Percentiles rank a stretch among this genome's conserved stretches.
phyloP scores from a whole-genome alignment of 345 rosid species.

The Aquilaria malaccensis region DNA sequence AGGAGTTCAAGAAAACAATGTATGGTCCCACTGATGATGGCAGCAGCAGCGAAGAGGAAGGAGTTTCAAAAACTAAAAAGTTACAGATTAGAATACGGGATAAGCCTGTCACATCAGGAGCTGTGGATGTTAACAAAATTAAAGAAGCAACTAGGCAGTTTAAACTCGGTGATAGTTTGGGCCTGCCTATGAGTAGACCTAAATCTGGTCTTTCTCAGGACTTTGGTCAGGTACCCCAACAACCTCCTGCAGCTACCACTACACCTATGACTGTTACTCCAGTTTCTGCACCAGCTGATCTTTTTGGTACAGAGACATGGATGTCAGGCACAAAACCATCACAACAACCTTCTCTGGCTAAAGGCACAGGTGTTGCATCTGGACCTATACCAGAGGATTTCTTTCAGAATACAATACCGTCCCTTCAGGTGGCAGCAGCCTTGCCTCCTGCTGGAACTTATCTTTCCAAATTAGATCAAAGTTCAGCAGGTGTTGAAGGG shows the following conservation, averaged over 20 bases:
- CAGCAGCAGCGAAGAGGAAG: constrained; percentile 97
- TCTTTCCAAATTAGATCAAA: constrained; percentile 64
- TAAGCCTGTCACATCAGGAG: constrained; percentile 59
- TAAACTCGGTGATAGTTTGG: constrained; percentile 82
- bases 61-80: constrained; percentile 54
- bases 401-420: constrained; percentile 85
- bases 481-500: constrained; percentile 39
- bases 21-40: constrained; percentile 72
- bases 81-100: constrained; percentile 89
- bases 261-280: constrained; percentile 32
- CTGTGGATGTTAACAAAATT: constrained; percentile 85
- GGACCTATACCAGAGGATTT: constrained; percentile 93
- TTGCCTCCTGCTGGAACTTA: constrained; percentile 88
- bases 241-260: constrained; percentile 34
- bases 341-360: constrained; percentile 45
- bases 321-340: constrained; percentile 35
- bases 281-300: constrained; percentile 54
- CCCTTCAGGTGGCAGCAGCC: constrained; percentile 77
- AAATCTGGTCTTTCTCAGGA: constrained; percentile 68
- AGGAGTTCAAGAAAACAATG: constrained; percentile 95
- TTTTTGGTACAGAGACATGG: constrained; percentile 55
- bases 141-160: constrained; percentile 89
- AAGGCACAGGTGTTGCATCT: constrained; percentile 42
- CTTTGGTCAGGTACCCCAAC: constrained; percentile 43
- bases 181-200: constrained; percentile 58